These are phyloP conservation scores for Ophiocordyceps robertsii DNA, from an alignment of 2,329 filamentous ascomycete genomes.

Conservation along the genomic window DNA sequence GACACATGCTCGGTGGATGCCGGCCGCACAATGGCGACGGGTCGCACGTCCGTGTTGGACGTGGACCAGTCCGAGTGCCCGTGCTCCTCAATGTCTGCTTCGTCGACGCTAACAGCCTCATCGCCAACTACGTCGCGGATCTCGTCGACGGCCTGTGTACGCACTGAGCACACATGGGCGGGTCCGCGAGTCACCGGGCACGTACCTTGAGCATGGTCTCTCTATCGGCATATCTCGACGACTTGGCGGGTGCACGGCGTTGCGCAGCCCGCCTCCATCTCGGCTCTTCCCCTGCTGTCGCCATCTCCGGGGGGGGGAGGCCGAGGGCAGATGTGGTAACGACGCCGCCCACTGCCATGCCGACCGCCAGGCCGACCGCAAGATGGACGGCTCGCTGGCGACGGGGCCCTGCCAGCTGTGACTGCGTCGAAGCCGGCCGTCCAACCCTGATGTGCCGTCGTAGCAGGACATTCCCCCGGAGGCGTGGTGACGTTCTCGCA, in stretches of 20 bases:
- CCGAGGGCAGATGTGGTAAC: not conserved
- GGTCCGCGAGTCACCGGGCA: not conserved
- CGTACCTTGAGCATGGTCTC: constrained; percentile 10
- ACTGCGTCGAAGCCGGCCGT: not conserved
- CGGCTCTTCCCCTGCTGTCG: not conserved
- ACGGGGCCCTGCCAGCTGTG: not conserved
- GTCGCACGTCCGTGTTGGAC: constrained; percentile 48
- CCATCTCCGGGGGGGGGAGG: not conserved
- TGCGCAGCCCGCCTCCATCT: constrained; percentile 5
- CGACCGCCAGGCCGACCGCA: constrained; percentile 1
- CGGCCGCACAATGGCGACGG: constrained; percentile 53
- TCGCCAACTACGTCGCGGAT: constrained; percentile 25
- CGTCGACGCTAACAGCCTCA: constrained; percentile 48
- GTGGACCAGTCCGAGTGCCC: constrained; percentile 61
- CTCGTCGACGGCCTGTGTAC: constrained; percentile 7
- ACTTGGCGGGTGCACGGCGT: not conserved
- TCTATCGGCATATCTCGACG: constrained; percentile 10
- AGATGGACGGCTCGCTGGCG: not conserved
- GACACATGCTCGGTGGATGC: constrained; percentile 51
- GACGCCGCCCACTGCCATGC: constrained; percentile 1
- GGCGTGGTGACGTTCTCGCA: too few relatives aligned
- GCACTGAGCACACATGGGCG: not conserved
- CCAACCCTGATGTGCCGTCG: not conserved
- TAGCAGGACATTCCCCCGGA: not conserved
- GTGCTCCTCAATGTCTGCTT: constrained; percentile 49